These are phyloP conservation scores for Fusarium nematophilum DNA, from an alignment of 2,329 filamentous ascomycete genomes.

Conservation along the genomic window DNA sequence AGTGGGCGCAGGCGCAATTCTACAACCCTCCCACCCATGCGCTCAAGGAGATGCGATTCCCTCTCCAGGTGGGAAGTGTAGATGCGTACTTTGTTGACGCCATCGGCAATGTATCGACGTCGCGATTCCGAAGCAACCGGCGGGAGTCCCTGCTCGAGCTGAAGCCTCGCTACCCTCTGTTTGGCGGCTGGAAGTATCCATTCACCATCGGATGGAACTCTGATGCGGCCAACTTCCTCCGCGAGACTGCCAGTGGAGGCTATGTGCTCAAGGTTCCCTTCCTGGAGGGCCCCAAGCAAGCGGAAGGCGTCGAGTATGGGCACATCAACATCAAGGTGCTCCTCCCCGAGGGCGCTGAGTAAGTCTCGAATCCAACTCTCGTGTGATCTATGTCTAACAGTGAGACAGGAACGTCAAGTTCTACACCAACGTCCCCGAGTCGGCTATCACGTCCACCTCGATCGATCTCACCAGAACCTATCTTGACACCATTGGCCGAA, in stretches of 20 bases:
- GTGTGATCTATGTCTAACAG: slow-evolving; percentile 43
- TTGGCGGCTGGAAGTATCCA: slow-evolving; percentile 97
- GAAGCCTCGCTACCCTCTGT: slow-evolving; percentile 94
- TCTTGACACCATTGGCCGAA: slow-evolving; percentile 92
- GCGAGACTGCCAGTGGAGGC: slow-evolving; percentile 72
- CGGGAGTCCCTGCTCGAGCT: slow-evolving; percentile 88
- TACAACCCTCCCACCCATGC: slow-evolving; percentile 82
- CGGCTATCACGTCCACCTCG: slow-evolving; percentile 67
- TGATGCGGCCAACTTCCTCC: slow-evolving; percentile 80
- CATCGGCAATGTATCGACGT: slow-evolving; percentile 97
- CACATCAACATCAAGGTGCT: slow-evolving; percentile 83
- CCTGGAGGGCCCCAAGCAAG: slow-evolving; percentile 88
- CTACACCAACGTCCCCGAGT: slow-evolving; percentile 75
- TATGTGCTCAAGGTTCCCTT: slow-evolving; percentile 93
- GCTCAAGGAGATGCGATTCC: slow-evolving; percentile 83
- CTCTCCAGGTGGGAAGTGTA: slow-evolving; percentile 80
- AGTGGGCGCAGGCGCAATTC: slow-evolving; percentile 79
- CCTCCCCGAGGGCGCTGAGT: slow-evolving; percentile 90
- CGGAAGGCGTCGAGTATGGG: slow-evolving; percentile 88
- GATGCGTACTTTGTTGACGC: slow-evolving; percentile 96
- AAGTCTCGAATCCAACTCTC: slow-evolving; percentile 52
- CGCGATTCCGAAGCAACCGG: slow-evolving; percentile 81
- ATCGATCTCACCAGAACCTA: slow-evolving; percentile 83
- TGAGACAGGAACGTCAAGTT: slow-evolving; percentile 80
- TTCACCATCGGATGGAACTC: slow-evolving; percentile 98